Evolutionary conservation across 2,329 filamentous ascomycete species (phyloP).

Genomic region (Fusarium devonianum): DNA sequence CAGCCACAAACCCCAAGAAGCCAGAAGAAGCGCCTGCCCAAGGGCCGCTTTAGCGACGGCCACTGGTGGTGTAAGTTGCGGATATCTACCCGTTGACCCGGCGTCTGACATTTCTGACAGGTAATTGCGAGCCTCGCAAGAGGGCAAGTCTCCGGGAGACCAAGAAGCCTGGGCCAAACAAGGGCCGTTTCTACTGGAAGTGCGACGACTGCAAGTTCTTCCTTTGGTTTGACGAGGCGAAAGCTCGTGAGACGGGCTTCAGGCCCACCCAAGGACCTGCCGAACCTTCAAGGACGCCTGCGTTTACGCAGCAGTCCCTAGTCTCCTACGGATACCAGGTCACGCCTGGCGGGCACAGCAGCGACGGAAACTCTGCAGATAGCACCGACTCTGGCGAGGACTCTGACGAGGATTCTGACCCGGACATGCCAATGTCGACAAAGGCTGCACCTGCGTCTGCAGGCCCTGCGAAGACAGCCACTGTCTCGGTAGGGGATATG

Average conservation of each 20-base stretch:
- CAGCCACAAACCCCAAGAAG: conserved; percentile 38
- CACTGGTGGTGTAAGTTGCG: conserved; percentile 49
- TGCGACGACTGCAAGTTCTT: conserved; percentile 56
- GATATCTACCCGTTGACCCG: background rate
- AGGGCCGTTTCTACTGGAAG: conserved; percentile 53
- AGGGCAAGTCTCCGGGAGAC: conserved; percentile 48
- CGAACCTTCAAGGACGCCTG: conserved; percentile 38
- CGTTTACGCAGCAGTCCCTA: conserved; percentile 42
- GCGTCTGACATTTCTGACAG: conserved; percentile 33
- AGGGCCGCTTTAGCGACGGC: conserved; percentile 45
- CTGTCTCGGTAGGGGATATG: background rate
- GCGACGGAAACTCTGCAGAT: conserved; percentile 9
- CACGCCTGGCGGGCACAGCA: conserved; percentile 30
- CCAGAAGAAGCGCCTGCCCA: conserved; percentile 42
- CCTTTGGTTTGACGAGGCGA: conserved; percentile 53
- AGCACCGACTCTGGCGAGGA: conserved; percentile 25
- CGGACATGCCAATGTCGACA: conserved; percentile 2
- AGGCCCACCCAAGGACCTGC: conserved; percentile 8
- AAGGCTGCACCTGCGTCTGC: background rate
- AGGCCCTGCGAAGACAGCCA: background rate
- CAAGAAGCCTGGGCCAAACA: conserved; percentile 49
- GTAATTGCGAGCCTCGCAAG: conserved; percentile 53
- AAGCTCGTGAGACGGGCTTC: conserved; percentile 40
- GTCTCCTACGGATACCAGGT: conserved; percentile 43
- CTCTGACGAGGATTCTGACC: conserved; percentile 22